Evolutionary conservation across 768 basidiomycete species (phyloP), one percentile per base, ranked within the genome.

Genomic region (Mrakia hoshinonis): DNA sequence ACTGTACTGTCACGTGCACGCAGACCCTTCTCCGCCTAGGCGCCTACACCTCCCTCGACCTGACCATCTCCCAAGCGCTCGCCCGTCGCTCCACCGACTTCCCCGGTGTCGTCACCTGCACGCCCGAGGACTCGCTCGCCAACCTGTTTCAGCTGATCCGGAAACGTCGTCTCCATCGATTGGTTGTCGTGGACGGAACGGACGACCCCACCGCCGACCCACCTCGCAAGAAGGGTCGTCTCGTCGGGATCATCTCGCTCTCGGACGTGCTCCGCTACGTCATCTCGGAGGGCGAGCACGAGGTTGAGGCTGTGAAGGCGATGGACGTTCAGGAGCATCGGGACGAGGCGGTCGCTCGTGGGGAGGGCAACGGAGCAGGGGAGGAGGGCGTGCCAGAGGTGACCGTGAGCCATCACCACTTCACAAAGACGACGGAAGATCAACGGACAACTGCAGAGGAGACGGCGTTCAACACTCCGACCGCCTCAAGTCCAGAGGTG

Each of bases 71-170:
- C 47, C 89, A 95, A 80, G 96, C 96, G 1, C 84, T 99, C 62
- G 88, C 87, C 74, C 90, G 94, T 77, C 89, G 96, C 20, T 89
- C 92, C 18, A 85, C 90, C 10, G 95, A 98, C 80, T 99, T 99
- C 79, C 91, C 92, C 10, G 96, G 96, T 18, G 94, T 98, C 9
- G 91, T 98, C 67, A 90, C 95, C 24, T 98, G 96, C 78, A 92
- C 91, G 0, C 91, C 92, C 1, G 85, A 87, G 2, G 95, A 98
- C 77, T 94, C 94, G 0, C 83, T 99, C 34, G 90, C 89, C 4
- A 92, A 91, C 1, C 85, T 98, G 9, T 84, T 99, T 61, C 87
- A 91, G 75, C 85, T 96, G 26, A 90, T 98, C 78, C 92, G 91
- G 81, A 91, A 93, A 79, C 87, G 93, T 36, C 84, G 96, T 39